Base-by-base conservation (phyloP, 495 filamentous ascomycete species). In the Aspergillus bridgeri region DNA sequence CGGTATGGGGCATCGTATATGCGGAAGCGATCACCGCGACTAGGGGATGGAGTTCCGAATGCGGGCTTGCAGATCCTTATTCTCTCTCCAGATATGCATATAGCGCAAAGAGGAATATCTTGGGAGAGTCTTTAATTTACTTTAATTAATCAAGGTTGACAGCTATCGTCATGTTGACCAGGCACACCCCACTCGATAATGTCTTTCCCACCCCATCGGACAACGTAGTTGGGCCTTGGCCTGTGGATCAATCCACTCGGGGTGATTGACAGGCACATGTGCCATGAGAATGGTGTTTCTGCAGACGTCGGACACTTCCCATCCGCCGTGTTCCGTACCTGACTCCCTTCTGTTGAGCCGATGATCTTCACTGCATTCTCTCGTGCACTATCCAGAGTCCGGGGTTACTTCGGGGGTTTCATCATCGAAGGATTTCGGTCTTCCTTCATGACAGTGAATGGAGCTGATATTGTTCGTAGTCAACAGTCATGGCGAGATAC, bases 201-300 rank as follows among this genome's bases (percentile, higher is more conserved):
- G 11, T 38, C 9, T 11, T 38, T 15, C 33, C 33, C 27, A 6
- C 3, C 6, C 27, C 11, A 29, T 29, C 6, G 1, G 33, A 38
- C 33, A 11, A 9, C 13, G 33, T 13, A 9, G 33, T 13, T 38
- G 33, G 3, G 11, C 33, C 1, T 15, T 38, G 13, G 11, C 9
- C 33, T 13, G 17, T 38, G 33, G 2, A 21, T 43, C 11, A 6
- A 1, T 43, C 50, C 50, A 42, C 29, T 29, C 1, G 19, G 8
- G 18, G 22, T 42, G 50, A 52, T 52, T 42, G 50, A 43, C 50
- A 52, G 29, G 29, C 13, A 43, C 29, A 42, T 52, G 18, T 21
- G 33, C 24, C 25, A 17, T 52, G 23, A 42, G 25, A 29, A 48
- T 22, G 9, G 22, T 19, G 38, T 42, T 43, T 52, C 29, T 22